Base-by-base conservation (phyloP, 306 rosid genomes). In the barrel medic (Medicago truncatula) region DNA sequence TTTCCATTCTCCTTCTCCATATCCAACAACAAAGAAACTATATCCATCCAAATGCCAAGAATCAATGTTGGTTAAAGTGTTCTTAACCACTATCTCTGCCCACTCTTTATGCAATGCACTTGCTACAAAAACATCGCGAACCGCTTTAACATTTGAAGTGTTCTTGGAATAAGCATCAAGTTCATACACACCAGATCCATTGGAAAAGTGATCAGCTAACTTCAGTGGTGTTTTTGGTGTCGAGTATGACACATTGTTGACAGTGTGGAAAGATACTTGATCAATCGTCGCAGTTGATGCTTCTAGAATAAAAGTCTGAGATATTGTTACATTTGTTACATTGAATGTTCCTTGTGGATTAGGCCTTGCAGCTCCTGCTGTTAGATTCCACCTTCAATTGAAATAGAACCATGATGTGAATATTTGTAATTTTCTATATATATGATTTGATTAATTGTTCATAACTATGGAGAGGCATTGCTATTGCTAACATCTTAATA, bases 11-110 rank as follows among this genome's bases (percentile, higher is more conserved):
- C 90, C 91, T 7, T 73, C 54, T 1, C 93, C 95, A 49, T 70
- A 90, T 97, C 93, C 98, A 7, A 86, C 96, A 5, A 84, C 88
- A 59, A 85, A 82, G 87, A 92, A 90, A 21, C 87, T 92, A 7
- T 47, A 92, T 73, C 97, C 98, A 85, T 94, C 92, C 9, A 94
- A 85, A 80, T 94, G 96, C 95, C 96, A 94, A 69, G 98, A 5
- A 78, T 88, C 90, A 41, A 88, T 86, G 49, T 47, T 73, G 40
- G 39, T 70, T 63, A 88, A 54, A 57, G 41, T 77, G 75, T 87
- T 94, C 39, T 81, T 58, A 1, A 94, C 73, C 20, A 92, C 97
- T 64, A 88, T 71, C 88, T 94, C 96, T n/a, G 80, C 39, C 96
- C 90, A 88, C 7, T 90, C 95, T 68, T 87, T 90, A 77, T 90